Evolutionary conservation across 2,329 filamentous ascomycete genomes (phyloP).

Genomic region (Passalora sequoiae): DNA sequence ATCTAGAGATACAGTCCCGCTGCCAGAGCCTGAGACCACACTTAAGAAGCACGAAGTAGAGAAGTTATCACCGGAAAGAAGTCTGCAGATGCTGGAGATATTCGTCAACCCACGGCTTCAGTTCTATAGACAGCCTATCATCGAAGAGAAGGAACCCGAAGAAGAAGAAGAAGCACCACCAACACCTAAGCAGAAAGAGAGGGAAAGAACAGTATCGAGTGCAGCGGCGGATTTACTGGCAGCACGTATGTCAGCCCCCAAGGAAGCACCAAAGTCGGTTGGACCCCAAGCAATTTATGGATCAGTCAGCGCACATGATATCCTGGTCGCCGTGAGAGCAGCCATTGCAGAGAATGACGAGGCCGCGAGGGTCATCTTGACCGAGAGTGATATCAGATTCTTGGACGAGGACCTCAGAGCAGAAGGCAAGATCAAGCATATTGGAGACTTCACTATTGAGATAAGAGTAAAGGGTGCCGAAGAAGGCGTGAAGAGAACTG

Average conservation of each 20-base stretch:
- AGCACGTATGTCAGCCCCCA: conserved; percentile 19
- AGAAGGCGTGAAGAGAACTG: conserved; percentile 38
- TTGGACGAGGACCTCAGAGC: conserved; percentile 35
- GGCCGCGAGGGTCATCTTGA: conserved; percentile 46
- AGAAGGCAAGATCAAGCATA: conserved; percentile 43
- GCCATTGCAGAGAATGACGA: conserved; percentile 49
- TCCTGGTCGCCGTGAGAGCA: conserved; percentile 46
- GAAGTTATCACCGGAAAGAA: conserved; percentile 39
- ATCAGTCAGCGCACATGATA: conserved; percentile 51
- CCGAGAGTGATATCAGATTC: conserved; percentile 49
- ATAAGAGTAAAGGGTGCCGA: conserved; percentile 48
- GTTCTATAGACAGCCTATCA: conserved; percentile 44
- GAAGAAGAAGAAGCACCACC: conserved; percentile 15
- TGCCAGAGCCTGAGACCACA: conserved; percentile 12
- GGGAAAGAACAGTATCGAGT: conserved; percentile 17
- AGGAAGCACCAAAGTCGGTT: conserved; percentile 15
- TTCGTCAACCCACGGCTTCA: conserved; percentile 45
- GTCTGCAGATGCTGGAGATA: conserved; percentile 45
- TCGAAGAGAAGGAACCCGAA: conserved; percentile 32
- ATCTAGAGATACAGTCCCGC: not conserved
- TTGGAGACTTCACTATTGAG: conserved; percentile 51
- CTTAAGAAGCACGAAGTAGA: conserved; percentile 33
- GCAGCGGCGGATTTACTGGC: conserved; percentile 31
- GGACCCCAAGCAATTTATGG: conserved; percentile 44
- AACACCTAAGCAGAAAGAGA: conserved; percentile 10